Evolutionary conservation across 2,329 filamentous ascomycete genomes (phyloP), one percentile per base, ranked within the genome.

Genomic region (Colletotrichum tropicale): DNA sequence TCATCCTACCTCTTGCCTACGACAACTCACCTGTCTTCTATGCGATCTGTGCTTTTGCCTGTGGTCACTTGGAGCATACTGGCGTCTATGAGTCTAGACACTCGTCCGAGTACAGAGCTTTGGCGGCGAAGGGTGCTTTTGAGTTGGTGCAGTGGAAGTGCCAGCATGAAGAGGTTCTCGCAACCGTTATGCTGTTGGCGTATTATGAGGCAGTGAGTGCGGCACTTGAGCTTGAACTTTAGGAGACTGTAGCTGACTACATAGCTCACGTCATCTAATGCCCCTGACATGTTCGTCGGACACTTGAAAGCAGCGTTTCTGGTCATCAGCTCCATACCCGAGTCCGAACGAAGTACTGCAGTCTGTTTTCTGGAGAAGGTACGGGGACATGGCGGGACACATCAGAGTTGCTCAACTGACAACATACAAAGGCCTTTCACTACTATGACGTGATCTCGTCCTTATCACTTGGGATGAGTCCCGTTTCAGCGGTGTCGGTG

Each of bases 381-480:
- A 7, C 24, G 21, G 18, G 0, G 36, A n/a, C 43, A 52, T n/a
- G 62, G 0, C 38, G n/a, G 9, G 0, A 21, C 30, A 62, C 0
- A 9, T 8, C 3, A 21, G n/a, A 13, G 12, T 0, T 16, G 0
- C 18, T 3, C 0, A 38, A 28, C 30, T 62, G 26, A 62, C 32
- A 21, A 3, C 10, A 36, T 0, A 34, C 60, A 13, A 13, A 62
- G 60, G 32, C 60, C 21, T 62, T 64, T 26, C 60, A 64, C 21
- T 64, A 38, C 12, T 36, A n/a, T 5, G 60, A 36, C 3, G 60
- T 64, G 12, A 36, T 64, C 18, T 64, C 60, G 2, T 13, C 60
- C 13, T 26, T 64, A 8, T 64, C 30, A 0, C 60, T 64, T 18
- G 60, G 60, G 12, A 64, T 64, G 0, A 64, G 60, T 1, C 32